Base-by-base conservation (phyloP, 805 yeast genomes). In the Candida schatavii region DNA sequence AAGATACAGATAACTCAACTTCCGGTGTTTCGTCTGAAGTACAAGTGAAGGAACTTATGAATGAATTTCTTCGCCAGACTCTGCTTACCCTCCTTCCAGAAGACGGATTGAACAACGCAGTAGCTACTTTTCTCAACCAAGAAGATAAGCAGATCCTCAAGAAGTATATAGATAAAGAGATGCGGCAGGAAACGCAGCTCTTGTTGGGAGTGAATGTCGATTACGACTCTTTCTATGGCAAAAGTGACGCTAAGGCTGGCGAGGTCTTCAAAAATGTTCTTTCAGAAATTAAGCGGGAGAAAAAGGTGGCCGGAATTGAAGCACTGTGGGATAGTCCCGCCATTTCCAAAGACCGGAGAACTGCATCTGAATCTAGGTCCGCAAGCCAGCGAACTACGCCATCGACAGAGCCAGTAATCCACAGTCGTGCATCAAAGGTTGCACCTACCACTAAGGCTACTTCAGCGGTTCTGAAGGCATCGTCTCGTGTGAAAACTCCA, bases 111-210 rank as follows among this genome's bases (percentile, higher is more conserved):
- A 79, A 80, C 37, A 78, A 81, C 26, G 91, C 95, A 0, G 77
- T 93, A 1, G 75, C 77, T 40, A 75, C 73, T 42, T 85, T 80
- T 56, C 81, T 93, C 3, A 88, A 83, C 34, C 88, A 86, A 49
- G 97, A 89, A 45, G 96, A 90, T 57, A 86, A 83, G 54, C 66
- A 70, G 27, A 80, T 90, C 0, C 64, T 91, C 39, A 79, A 77
- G 32, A 76, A 72, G n/a, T 84, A 78, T 50, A 75, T 85, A 19
- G 77, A 77, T 34, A 57, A 62, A 20, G 88, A 84, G 50, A 64
- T 82, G 35, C 65, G 62, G 7, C 72, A 68, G 25, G 85, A 81
- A 48, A 68, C 80, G 14, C 66, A 73, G 13, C 54, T 78, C 45
- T 56, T 84, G 32, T 55, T 72, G 38, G 56, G 71, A 3, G 61